Evolutionary conservation across 257 asterid genomes (phyloP).

Genomic region (Solanum tarapatanum): DNA sequence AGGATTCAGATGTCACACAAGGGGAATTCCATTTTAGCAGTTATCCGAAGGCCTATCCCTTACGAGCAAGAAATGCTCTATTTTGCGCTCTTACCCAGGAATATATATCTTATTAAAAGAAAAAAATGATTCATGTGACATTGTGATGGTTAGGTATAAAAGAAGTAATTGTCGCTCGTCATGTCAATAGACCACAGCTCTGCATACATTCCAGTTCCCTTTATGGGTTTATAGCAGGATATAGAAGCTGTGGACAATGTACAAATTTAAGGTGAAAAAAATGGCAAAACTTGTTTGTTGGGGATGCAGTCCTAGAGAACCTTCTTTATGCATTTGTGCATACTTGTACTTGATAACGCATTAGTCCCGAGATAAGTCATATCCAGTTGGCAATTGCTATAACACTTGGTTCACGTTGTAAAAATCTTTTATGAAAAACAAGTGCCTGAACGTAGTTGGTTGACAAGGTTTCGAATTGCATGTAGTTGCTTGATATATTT

Average conservation of each 20-base stretch:
- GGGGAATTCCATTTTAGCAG: not conserved
- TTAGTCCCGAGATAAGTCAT: not conserved
- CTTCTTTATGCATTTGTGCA: not conserved
- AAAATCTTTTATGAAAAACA: not conserved
- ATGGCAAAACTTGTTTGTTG: not conserved
- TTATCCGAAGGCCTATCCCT: not conserved
- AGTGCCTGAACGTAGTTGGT: not conserved
- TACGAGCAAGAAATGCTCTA: not conserved
- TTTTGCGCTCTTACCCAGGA: not conserved
- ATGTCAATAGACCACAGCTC: not conserved
- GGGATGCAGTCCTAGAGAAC: not conserved
- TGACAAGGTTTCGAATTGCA: not conserved
- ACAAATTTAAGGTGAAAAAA: not conserved
- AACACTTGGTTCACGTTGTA: not conserved
- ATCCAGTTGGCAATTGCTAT: not conserved
- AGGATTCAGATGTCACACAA: not conserved
- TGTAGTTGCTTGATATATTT: not conserved
- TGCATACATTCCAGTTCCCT: not conserved
- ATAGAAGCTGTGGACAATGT: not conserved
- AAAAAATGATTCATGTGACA: not conserved
- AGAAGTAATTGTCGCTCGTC: not conserved
- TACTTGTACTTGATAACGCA: not conserved
- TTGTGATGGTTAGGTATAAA: not conserved
- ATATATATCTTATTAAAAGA: not conserved
- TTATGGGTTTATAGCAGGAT: not conserved